Base-by-base conservation (phyloP, 129 eudicot species). In the Centella asiatica region DNA sequence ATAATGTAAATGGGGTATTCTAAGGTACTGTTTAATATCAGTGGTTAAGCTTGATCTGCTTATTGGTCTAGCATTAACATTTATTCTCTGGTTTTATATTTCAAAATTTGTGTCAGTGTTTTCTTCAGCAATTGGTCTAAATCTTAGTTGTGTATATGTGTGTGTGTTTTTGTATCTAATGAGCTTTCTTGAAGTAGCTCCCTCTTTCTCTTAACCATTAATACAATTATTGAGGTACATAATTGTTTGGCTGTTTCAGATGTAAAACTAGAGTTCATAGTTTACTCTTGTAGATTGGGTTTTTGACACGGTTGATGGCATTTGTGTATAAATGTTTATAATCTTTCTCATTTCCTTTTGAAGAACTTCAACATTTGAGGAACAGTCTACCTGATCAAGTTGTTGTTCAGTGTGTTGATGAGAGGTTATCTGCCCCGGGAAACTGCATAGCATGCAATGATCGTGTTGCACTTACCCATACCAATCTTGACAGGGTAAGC, bases 381-480 rank as follows among this genome's bases (percentile, higher is more conserved):
- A 87, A 84, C 85, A 82, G 90, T 75, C 75, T 92, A 42, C 96
- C 98, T 8, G 98, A 92, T 72, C 69, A 82, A 72, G 98, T 92
- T 53, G 96, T 87, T 52, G 90, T 92, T 64, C 90, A 92, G 69
- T 84, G 96, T 42, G 80, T 92, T 71, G 88, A 92, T 23, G 98
- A 92, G 80, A 80, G 76, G 53, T 61, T 87, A 70, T 84, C 96
- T 56, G 96, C 98, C 45, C 81, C 87, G 46, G 98, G 98, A 24
- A 92, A 92, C 72, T 87, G 95, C 86, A 87, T 92, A 76, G 86
- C 96, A 24, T 92, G 98, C 81, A 92, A 92, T 84, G 98, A 92
- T 61, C 89, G 84, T 76, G 96, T 92, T 55, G 95, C 96, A 46
- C 95, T 92, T 71, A 80, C 98, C 8, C 96, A 92, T 72, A 81